Evolutionary conservation across 2,329 filamentous ascomycete species (phyloP).

Genomic region (Didymella segeticola): DNA sequence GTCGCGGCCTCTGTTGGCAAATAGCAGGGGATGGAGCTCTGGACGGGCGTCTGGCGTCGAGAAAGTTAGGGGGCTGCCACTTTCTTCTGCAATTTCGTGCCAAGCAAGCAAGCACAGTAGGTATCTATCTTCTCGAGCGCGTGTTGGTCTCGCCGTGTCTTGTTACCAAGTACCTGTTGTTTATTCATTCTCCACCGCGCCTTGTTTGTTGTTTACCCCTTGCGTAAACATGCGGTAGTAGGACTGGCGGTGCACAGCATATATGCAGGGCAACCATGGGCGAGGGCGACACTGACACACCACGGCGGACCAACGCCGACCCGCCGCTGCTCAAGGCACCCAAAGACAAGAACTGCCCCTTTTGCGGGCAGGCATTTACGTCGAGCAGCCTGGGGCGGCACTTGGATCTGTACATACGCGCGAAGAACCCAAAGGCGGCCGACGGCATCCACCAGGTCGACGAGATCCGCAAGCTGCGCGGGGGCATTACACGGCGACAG

Average conservation of each 20-base stretch:
- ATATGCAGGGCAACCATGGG: constrained; percentile 31
- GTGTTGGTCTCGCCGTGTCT: too few species aligned
- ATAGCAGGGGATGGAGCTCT: constrained; percentile 26
- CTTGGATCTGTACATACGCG: constrained; percentile 91
- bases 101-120: too few species aligned
- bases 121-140: too few species aligned
- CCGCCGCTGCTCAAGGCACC: constrained; percentile 54
- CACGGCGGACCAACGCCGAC: constrained; percentile 16
- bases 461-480: constrained; percentile 82
- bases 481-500: constrained; percentile 85
- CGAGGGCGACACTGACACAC: constrained; percentile 43
- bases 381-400: constrained; percentile 86
- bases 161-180: too few species aligned
- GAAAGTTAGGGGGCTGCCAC: constrained; percentile 29
- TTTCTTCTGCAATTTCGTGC: constrained; percentile 31
- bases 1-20: constrained; percentile 23
- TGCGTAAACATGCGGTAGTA: constrained; percentile 42
- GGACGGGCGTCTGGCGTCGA: constrained; percentile 13
- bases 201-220: constrained; percentile 22
- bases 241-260: constrained; percentile 8
- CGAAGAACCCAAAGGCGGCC: constrained; percentile 85
- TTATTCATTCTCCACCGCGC: background rate
- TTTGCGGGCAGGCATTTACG: constrained; percentile 88
- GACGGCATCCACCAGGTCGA: constrained; percentile 92
- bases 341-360: constrained; percentile 90